phyloP scores from a whole-genome alignment of 106 monocot genomes.

The Dactylorhiza incarnata region DNA sequence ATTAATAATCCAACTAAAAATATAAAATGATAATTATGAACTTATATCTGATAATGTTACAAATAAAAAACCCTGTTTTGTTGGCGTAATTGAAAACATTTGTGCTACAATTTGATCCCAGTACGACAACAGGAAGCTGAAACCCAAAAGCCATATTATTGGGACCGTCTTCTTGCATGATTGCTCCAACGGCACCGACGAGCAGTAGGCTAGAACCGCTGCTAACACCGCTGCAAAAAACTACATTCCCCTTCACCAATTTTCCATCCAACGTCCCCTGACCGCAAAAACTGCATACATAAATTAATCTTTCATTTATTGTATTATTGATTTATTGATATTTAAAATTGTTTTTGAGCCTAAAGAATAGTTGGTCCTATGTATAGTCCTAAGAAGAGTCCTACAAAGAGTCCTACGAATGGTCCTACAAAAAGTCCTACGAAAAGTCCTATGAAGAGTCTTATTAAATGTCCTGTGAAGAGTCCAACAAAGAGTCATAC shows the following conservation, averaged over 20 bases:
- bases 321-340: too few relatives aligned
- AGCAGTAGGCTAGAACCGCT: conserved; percentile 1
- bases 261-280: conserved; percentile 15
- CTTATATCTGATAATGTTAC: too few relatives aligned
- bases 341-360: too few relatives aligned
- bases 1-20: too few relatives aligned
- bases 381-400: too few relatives aligned
- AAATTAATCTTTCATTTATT: neutral
- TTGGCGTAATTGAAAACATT: conserved; percentile 10
- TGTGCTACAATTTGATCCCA: neutral
- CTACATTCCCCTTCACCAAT: conserved; percentile 19
- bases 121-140: conserved; percentile 1
- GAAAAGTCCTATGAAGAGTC: too few relatives aligned
- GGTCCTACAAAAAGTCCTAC: too few relatives aligned
- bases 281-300: conserved; percentile 8
- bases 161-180: conserved; percentile 3
- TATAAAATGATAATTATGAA: too few relatives aligned
- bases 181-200: conserved; percentile 10
- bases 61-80: conserved; percentile 16
- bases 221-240: conserved; percentile 9
- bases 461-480: too few relatives aligned
- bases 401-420: too few relatives aligned
- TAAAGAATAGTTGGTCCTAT: too few relatives aligned
- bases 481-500: too few relatives aligned
- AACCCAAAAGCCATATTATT: conserved; percentile 13